Percentiles rank a stretch among this genome's conserved stretches.
Evolutionary conservation across 2,329 filamentous ascomycete genomes (phyloP).

Genomic region (Fusarium sp.): DNA sequence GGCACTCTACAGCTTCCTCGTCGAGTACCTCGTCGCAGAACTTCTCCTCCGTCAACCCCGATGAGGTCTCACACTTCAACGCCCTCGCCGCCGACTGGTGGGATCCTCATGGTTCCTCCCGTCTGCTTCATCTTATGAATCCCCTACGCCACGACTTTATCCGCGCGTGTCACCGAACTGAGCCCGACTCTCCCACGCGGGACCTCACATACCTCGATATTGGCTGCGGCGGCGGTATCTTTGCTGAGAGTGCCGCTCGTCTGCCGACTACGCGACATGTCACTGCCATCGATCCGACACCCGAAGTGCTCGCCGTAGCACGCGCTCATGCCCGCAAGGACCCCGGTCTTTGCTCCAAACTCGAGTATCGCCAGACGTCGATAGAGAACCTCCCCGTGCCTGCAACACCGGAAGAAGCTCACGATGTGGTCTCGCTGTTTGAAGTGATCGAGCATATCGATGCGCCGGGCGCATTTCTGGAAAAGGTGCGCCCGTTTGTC

Average conservation of each 20-base stretch:
- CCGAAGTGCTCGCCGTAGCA: slow-evolving; percentile 78
- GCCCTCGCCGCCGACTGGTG: slow-evolving; percentile 94
- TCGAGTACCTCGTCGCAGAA: slow-evolving; percentile 35
- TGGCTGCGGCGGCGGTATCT: slow-evolving; percentile 95
- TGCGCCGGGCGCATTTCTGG: slow-evolving; percentile 76
- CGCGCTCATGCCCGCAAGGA: slow-evolving; percentile 78
- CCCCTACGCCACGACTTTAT: slow-evolving; percentile 96
- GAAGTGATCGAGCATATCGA: slow-evolving; percentile 96
- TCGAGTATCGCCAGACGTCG: slow-evolving; percentile 78
- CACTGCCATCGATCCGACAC: slow-evolving; percentile 80
- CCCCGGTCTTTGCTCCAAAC: slow-evolving; percentile 68
- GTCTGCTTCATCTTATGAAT: slow-evolving; percentile 97
- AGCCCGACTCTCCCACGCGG: slow-evolving; percentile 52
- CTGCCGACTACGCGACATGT: slow-evolving; percentile 70
- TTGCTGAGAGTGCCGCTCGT: slow-evolving; percentile 85
- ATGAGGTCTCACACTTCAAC: slow-evolving; percentile 94
- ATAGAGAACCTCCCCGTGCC: slow-evolving; percentile 73
- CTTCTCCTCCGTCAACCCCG: slow-evolving; percentile 80
- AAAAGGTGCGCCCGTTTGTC: slow-evolving; percentile 76
- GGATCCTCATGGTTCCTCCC: slow-evolving; percentile 92
- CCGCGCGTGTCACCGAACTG: slow-evolving; percentile 69
- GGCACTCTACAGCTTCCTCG: slow-evolving; percentile 35
- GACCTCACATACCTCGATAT: slow-evolving; percentile 82
- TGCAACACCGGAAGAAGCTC: slow-evolving; percentile 55
- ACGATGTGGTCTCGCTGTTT: slow-evolving; percentile 87